Percentiles rank a stretch among this genome's conserved stretches.
Evolutionary conservation across 192 early-diverging fungal genomes (phyloP).

Genomic region (Backusella mclennaniae): DNA sequence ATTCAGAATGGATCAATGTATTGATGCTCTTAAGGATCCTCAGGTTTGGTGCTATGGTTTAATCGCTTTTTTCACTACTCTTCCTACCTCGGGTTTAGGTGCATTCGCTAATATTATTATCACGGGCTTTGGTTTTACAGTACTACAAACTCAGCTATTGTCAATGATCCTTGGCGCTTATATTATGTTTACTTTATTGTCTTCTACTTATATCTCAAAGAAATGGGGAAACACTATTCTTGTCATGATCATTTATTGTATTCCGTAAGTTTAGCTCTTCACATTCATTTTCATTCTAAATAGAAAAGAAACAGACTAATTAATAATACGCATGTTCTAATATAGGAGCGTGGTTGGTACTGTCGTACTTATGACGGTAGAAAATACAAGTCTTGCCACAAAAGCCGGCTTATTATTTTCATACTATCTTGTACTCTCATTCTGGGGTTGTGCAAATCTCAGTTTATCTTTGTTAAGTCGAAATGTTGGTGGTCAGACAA

Average conservation of each 20-base stretch:
- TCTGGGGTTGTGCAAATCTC: conserved; percentile 23
- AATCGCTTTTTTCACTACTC: conserved; percentile 16
- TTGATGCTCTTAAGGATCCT: conserved; percentile 11
- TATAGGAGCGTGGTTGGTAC: conserved; percentile 20
- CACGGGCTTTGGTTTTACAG: conserved; percentile 19
- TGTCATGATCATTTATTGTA: conserved; percentile 16
- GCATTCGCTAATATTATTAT: conserved; percentile 24
- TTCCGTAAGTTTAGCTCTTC: conserved; percentile 12
- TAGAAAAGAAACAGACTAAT: background rate
- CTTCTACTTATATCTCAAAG: conserved; percentile 16
- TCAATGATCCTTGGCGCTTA: conserved; percentile 20
- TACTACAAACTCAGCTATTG: conserved; percentile 21
- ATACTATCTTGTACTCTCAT: conserved; percentile 20
- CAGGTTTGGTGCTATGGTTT: conserved; percentile 17
- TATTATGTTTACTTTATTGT: conserved; percentile 12
- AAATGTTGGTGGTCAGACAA: conserved; percentile 26
- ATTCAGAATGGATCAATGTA: conserved; percentile 18
- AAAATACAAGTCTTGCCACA: conserved; percentile 11
- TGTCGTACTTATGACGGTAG: conserved; percentile 20
- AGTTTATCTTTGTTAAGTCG: conserved; percentile 17
- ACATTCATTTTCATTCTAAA: background rate
- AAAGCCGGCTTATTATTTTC: conserved; percentile 16
- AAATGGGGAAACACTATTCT: conserved; percentile 9
- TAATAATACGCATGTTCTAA: background rate
- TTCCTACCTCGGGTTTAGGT: conserved; percentile 17